Evolutionary conservation across 345 rosid genomes (phyloP).

Genomic region (Corymbia maculata): DNA sequence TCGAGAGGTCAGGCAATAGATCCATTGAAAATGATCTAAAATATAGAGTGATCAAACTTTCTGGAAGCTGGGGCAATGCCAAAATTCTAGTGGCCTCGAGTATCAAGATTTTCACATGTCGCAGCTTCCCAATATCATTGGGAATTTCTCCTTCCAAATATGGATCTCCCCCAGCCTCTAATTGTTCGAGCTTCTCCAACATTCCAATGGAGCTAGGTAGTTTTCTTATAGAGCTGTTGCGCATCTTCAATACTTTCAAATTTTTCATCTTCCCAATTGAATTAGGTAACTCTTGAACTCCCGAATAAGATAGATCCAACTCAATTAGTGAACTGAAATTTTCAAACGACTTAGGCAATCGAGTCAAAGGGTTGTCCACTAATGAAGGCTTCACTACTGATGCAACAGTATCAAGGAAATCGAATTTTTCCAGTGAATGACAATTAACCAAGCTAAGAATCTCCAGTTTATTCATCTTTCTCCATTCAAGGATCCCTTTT

Average conservation of each 20-base stretch:
- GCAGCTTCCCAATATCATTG: background rate
- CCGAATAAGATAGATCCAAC: background rate
- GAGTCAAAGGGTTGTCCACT: background rate
- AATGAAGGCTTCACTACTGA: accelerated
- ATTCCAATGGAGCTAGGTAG: background rate
- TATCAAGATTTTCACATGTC: too few species aligned
- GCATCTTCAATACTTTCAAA: background rate
- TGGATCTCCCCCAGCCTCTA: background rate
- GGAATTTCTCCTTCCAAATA: background rate
- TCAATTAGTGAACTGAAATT: background rate
- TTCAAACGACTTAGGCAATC: too few species aligned
- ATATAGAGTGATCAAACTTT: background rate
- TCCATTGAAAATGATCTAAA: accelerated
- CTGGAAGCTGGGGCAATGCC: background rate
- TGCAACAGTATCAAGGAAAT: accelerated
- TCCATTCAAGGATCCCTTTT: background rate
- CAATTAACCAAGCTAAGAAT: background rate
- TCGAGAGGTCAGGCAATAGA: background rate
- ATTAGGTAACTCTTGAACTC: too few species aligned
- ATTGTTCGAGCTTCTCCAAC: background rate
- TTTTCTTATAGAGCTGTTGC: background rate
- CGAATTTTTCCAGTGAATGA: background rate
- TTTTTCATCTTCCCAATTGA: background rate
- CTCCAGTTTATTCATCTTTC: too few species aligned
- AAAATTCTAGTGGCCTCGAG: background rate